phyloP scores from a whole-genome alignment of 2,329 filamentous ascomycete genomes.

The Penicillium polonicum region DNA sequence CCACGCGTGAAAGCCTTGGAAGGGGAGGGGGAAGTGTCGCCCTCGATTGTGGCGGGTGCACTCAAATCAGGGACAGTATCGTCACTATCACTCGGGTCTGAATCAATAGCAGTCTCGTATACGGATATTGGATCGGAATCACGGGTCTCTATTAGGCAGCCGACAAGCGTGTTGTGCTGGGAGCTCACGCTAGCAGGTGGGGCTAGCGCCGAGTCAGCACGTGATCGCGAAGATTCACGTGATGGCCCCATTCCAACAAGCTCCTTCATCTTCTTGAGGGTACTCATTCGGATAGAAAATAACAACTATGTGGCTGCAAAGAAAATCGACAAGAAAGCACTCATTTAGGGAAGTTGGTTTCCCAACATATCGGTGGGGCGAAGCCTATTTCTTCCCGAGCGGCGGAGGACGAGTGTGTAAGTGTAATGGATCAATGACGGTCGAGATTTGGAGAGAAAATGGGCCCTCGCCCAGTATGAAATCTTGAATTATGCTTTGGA shows the following conservation, averaged over 20 bases:
- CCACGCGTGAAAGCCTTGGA: constrained; percentile 39
- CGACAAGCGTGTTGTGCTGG: constrained; percentile 8
- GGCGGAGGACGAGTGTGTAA: constrained; percentile 7
- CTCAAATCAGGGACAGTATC: background rate
- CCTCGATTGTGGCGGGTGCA: constrained; percentile 34
- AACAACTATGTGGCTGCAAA: background rate
- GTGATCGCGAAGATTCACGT: background rate
- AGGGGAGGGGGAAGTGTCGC: constrained; percentile 28
- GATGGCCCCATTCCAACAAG: constrained; percentile 15
- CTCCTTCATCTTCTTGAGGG: constrained; percentile 21
- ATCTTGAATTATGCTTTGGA: background rate
- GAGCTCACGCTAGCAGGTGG: constrained; percentile 4
- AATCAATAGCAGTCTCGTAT: constrained; percentile 3
- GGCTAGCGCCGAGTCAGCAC: background rate
- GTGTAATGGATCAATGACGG: constrained; percentile 13
- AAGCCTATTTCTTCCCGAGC: constrained; percentile 12
- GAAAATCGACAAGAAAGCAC: background rate
- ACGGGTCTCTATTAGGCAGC: background rate
- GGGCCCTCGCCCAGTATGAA: constrained; percentile 1
- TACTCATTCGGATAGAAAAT: constrained; percentile 14
- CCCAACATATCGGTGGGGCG: constrained; percentile 8
- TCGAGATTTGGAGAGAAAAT: constrained; percentile 3
- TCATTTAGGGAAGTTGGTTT: background rate
- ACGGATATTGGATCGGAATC: background rate
- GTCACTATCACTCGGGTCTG: constrained; percentile 1